Base-by-base conservation (phyloP, 2,329 filamentous ascomycete species). In the Nemania sp. region DNA sequence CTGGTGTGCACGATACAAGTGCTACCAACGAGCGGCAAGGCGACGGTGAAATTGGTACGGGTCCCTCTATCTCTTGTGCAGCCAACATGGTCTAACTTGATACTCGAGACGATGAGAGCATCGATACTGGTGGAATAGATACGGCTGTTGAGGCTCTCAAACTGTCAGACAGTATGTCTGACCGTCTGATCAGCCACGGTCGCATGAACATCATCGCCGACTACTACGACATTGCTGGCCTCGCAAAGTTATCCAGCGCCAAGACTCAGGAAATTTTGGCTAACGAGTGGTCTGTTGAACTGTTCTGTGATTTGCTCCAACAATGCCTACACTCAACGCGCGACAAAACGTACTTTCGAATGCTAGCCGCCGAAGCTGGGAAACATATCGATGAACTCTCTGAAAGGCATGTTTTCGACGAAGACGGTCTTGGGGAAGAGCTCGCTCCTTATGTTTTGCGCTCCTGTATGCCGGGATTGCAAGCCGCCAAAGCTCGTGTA, bases 201-300 rank as follows among this genome's bases (percentile, higher is more conserved):
- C 59, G 55, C 45, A 47, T 62, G 45, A 55, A 55, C 25, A 40
- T 21, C 5, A 42, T 62, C 11, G 59, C 55, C 2, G 55, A 62
- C 29, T 62, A 62, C 35, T 62, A 62, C 15, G 46, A 62, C 9
- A 9, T 62, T 7, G 12, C 54, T 1, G 11, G 25, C 6, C 54
- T 59, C 5, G 37, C 46, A 13, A 2, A 3, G 1, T 15, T 52
- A 25, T 58, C 55, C 0, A 13, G 1, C 12, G 13, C 35, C 10
- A 62, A 54, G 53, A 29, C 7, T 1, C 1, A 54, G n/a, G 15
- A 32, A 17, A 40, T 50, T 50, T 13, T 61, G 13, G 20, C 1
- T n/a, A n/a, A 12, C 1, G 35, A 61, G 5, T 61, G 54, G 54
- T 53, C 25, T 15, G 49, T 11, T 7, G 25, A 54, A 5, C 2